phyloP scores from a whole-genome alignment of 257 asterid species.

The Nicotiana benthamiana region DNA sequence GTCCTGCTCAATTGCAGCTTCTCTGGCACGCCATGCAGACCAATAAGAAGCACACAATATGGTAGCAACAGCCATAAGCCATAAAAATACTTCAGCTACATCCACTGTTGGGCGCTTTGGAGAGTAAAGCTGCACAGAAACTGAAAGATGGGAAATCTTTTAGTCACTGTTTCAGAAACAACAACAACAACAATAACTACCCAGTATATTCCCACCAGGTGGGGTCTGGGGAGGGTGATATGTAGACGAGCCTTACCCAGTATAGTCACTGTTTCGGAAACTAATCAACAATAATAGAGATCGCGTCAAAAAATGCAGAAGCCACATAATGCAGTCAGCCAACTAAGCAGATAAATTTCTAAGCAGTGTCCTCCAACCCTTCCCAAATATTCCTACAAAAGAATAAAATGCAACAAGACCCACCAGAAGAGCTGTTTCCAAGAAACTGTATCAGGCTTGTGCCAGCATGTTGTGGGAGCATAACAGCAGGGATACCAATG shows the following conservation, averaged over 20 bases:
- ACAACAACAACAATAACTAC: not conserved
- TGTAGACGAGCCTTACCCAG: no score
- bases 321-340: not conserved
- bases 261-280: not conserved
- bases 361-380: not conserved
- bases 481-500: conserved; percentile 76
- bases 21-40: conserved; percentile 97
- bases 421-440: conserved; percentile 54
- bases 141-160: conserved; percentile 27
- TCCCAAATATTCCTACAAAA: not conserved
- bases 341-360: not conserved
- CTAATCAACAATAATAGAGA: not conserved
- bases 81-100: conserved; percentile 88
- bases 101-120: conserved; percentile 80
- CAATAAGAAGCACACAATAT: conserved; percentile 82
- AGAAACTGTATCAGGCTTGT: conserved; percentile 39
- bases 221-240: no score
- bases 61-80: conserved; percentile 94
- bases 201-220: no score
- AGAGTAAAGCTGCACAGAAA: conserved; percentile 80
- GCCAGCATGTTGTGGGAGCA: conserved; percentile 96
- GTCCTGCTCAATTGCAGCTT: conserved; percentile 76
- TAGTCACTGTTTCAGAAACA: not conserved
- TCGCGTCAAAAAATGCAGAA: not conserved
- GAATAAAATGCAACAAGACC: conserved; percentile 8